phyloP scores from a whole-genome alignment of 768 basidiomycete species.

The button mushroom (Agaricus bisporus) region DNA sequence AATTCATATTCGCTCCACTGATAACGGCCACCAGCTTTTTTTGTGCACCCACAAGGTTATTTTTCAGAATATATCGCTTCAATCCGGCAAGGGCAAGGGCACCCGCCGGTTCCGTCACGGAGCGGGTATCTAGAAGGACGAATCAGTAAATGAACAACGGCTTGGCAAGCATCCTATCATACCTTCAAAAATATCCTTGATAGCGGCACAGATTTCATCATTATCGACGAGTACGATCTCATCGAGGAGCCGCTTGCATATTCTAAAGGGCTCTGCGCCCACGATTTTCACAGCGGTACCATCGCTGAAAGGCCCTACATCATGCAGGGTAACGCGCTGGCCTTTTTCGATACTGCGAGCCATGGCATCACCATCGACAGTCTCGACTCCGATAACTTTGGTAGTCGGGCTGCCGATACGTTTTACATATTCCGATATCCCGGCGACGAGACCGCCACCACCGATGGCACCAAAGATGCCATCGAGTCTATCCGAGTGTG shows the following conservation, averaged over 20 bases:
- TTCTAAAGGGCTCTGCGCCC: constrained; percentile 89
- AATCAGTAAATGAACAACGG: not conserved
- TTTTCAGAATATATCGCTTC: constrained; percentile 78
- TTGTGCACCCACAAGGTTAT: constrained; percentile 75
- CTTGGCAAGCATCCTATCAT: constrained; percentile 25
- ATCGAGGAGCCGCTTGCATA: constrained; percentile 83
- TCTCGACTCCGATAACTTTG: constrained; percentile 88
- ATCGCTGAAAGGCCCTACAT: constrained; percentile 96
- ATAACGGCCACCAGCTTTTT: constrained; percentile 89
- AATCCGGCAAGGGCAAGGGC: constrained; percentile 89
- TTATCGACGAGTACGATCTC: constrained; percentile 82
- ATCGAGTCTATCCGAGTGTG: constrained; percentile 69
- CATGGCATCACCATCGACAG: constrained; percentile 94
- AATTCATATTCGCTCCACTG: constrained; percentile 99
- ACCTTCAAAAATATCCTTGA: constrained; percentile 99
- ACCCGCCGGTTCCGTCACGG: constrained; percentile 94
- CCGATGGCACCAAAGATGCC: constrained; percentile 90
- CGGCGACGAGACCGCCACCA: constrained; percentile 90
- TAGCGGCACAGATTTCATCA: constrained; percentile 96
- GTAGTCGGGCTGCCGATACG: constrained; percentile 82
- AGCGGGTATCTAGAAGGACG: constrained; percentile 73
- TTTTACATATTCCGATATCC: constrained; percentile 89
- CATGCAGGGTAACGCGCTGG: constrained; percentile 73
- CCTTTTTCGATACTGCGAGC: constrained; percentile 73
- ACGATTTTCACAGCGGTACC: constrained; percentile 97